phyloP scores from a whole-genome alignment of 202 grass and related monocot species.

The Eragrostis tef region DNA sequence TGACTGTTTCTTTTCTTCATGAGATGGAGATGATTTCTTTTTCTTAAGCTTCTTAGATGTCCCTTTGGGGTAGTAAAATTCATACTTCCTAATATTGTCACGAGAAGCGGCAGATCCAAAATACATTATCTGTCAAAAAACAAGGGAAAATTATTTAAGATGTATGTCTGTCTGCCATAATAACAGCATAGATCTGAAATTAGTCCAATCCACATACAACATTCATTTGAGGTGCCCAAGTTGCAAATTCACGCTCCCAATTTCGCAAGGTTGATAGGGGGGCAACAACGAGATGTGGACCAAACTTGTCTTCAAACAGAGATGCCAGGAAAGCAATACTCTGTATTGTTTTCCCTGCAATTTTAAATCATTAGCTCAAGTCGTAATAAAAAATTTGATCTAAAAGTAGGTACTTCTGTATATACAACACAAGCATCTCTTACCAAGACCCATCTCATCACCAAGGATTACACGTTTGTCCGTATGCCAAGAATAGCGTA shows the following conservation, averaged over 20 bases:
- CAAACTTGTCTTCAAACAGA: slow-evolving; percentile 75
- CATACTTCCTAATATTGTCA: slow-evolving; percentile 78
- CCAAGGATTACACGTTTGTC: slow-evolving; percentile 92
- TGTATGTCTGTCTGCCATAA: slow-evolving; percentile 23
- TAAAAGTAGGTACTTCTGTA: slow-evolving; percentile 11
- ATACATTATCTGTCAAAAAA: slow-evolving; percentile 78
- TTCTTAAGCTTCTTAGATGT: slow-evolving; percentile 75
- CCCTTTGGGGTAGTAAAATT: slow-evolving; percentile 90
- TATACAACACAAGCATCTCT: slow-evolving; percentile 44
- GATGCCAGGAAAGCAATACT: slow-evolving; percentile 97
- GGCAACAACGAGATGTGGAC: slow-evolving; percentile 89
- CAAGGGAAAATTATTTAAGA: slow-evolving; percentile 36
- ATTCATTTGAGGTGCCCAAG: slow-evolving; percentile 98
- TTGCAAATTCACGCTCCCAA: slow-evolving; percentile 98
- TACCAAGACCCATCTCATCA: slow-evolving; percentile 99
- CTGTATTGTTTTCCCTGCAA: slow-evolving; percentile 98
- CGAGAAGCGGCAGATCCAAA: slow-evolving; percentile 77
- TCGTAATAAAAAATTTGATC: slow-evolving; percentile 43
- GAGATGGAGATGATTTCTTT: slow-evolving; percentile 67
- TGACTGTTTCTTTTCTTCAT: slow-evolving; percentile 70
- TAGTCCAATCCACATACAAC: slow-evolving; percentile 68
- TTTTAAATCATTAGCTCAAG: slow-evolving; percentile 29
- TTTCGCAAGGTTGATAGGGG: slow-evolving; percentile 94
- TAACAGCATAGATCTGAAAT: slow-evolving; percentile 42
- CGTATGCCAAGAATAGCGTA: slow-evolving; percentile 84